Conservation (phyloP, 164 flowering plant species). For the Aristolochia californica region DNA sequence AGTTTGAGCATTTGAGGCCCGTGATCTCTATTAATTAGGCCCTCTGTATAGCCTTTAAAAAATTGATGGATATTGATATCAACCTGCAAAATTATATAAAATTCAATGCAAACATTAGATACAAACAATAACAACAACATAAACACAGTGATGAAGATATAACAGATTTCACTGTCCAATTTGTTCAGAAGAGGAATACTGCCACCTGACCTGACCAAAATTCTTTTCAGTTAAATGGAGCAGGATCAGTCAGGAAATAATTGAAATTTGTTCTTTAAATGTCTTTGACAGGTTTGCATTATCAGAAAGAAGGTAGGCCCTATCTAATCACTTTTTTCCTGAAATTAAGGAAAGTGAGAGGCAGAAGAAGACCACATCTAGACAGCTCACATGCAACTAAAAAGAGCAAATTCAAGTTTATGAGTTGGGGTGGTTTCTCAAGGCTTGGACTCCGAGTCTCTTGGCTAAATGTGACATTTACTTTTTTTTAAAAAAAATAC, state of each 20-base stretch:
- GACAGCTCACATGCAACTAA: not conserved
- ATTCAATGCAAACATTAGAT: not conserved
- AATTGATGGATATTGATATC: conserved; percentile 37
- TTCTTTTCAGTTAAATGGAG: not conserved
- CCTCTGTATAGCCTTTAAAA: conserved; percentile 40
- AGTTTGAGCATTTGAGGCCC: conserved; percentile 57
- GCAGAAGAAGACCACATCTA: too few species aligned
- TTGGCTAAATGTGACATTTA: not conserved
- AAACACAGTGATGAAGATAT: not conserved
- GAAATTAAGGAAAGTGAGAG: too few species aligned
- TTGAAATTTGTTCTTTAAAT: too few species aligned
- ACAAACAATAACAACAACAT: not conserved
- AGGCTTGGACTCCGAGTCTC: not conserved
- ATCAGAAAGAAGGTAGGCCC: too few species aligned
- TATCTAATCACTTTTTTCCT: too few species aligned
- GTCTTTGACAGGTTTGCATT: too few species aligned
- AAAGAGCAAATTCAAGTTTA: not conserved
- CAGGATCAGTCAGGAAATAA: not conserved
- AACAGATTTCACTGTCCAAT: not conserved
- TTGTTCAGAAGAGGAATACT: not conserved
- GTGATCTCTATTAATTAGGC: conserved; percentile 5
- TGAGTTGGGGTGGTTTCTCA: not conserved
- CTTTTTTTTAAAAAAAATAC: not conserved
- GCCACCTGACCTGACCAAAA: not conserved
- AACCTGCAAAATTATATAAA: conserved; percentile 21